These are phyloP conservation scores for Malus asiatica DNA, from an alignment of 306 rosid species.

Conservation along the genomic window DNA sequence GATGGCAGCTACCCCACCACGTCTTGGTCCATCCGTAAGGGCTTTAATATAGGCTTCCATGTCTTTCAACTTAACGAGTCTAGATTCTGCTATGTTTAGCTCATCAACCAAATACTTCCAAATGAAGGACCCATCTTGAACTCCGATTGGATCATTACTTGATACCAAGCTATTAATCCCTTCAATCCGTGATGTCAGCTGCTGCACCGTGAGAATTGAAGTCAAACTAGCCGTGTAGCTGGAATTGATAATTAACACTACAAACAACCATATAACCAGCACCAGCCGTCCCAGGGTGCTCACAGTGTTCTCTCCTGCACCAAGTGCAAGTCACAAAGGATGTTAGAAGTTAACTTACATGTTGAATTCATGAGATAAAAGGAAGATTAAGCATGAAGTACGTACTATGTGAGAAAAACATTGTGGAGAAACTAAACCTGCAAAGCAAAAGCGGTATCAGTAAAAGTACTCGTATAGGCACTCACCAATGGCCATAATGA, in stretches of 20 bases:
- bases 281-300: slow-evolving; percentile 75
- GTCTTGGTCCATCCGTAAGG: slow-evolving; percentile 47
- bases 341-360: slow-evolving; percentile 12
- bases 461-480: neutral
- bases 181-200: slow-evolving; percentile 61
- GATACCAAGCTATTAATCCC: slow-evolving; percentile 70
- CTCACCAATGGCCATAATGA: neutral
- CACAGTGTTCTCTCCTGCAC: slow-evolving; percentile 66
- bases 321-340: slow-evolving; percentile 20
- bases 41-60: slow-evolving; percentile 42
- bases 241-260: slow-evolving; percentile 82
- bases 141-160: slow-evolving; percentile 58
- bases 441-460: slow-evolving; percentile 28
- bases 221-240: slow-evolving; percentile 96
- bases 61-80: slow-evolving; percentile 47
- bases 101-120: slow-evolving; percentile 55
- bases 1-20: slow-evolving; percentile 76
- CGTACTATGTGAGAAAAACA: slow-evolving; percentile 89
- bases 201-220: slow-evolving; percentile 75
- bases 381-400: slow-evolving; percentile 9
- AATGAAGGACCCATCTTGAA: slow-evolving; percentile 72
- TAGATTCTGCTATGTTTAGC: slow-evolving; percentile 54
- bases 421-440: slow-evolving; percentile 92
- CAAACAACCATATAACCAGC: slow-evolving; percentile 80
- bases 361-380: neutral